phyloP scores from a whole-genome alignment of 2,329 filamentous ascomycete species.

The Colletotrichum sp. region DNA sequence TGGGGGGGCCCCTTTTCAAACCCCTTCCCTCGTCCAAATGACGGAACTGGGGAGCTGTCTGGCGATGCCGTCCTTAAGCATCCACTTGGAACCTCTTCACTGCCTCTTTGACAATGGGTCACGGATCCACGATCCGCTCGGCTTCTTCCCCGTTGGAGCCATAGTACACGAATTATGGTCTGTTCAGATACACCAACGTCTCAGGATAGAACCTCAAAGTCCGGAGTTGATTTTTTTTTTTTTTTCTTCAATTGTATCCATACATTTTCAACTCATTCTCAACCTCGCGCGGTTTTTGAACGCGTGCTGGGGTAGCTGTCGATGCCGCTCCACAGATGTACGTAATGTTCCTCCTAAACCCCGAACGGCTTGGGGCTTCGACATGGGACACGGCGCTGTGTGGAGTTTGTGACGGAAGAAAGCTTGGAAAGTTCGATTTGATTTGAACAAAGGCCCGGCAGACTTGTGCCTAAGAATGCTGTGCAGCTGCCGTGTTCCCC shows the following conservation, averaged over 20 bases:
- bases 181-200: not conserved
- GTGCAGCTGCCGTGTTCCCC: conserved; percentile 2
- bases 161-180: not conserved
- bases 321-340: not conserved
- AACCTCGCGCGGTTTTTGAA: not conserved
- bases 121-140: not conserved
- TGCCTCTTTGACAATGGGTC: conserved; percentile 5
- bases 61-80: not conserved
- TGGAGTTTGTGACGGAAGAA: not conserved
- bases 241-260: not conserved
- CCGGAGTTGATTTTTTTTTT: not conserved
- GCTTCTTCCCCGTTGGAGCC: not conserved
- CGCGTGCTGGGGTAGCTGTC: not conserved
- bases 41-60: not conserved
- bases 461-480: not conserved
- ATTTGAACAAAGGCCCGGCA: not conserved
- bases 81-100: not conserved
- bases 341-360: conserved; percentile 5
- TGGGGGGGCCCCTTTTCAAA: not conserved
- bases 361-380: not conserved
- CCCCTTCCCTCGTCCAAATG: not conserved
- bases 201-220: not conserved
- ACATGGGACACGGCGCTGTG: not conserved
- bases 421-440: not conserved
- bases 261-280: not conserved